phyloP scores from a whole-genome alignment of 176 grass and related monocot species.

The Carex kokanica region DNA sequence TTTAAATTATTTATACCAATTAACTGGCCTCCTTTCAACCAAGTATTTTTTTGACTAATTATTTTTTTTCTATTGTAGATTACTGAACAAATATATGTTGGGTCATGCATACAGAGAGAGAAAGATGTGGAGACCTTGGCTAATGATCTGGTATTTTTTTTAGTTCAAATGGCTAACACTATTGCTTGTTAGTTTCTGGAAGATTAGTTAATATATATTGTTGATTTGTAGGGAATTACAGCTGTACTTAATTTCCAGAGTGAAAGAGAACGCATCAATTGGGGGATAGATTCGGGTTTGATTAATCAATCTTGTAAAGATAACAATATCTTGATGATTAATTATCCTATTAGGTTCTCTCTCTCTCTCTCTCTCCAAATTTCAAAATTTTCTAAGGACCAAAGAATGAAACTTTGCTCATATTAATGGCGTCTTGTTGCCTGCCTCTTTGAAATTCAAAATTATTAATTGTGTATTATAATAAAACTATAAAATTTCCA shows the following conservation, averaged over 20 bases:
- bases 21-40: background rate
- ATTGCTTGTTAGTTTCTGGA: background rate
- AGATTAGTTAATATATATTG: slow-evolving; percentile 1
- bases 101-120: slow-evolving; percentile 93
- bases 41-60: background rate
- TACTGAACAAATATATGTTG: slow-evolving; percentile 92
- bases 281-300: slow-evolving; percentile 86
- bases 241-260: slow-evolving; percentile 95
- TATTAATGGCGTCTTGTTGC: background rate
- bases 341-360: slow-evolving; percentile 84
- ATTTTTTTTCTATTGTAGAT: slow-evolving; percentile 47
- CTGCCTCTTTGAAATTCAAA: background rate
- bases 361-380: background rate
- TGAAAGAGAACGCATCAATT: slow-evolving; percentile 82
- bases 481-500: background rate
- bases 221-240: slow-evolving; percentile 73
- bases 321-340: slow-evolving; percentile 86
- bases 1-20: background rate
- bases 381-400: background rate
- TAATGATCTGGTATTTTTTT: slow-evolving; percentile 62
- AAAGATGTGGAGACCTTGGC: slow-evolving; percentile 87
- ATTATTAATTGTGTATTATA: background rate
- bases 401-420: background rate
- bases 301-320: slow-evolving; percentile 70
- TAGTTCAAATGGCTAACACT: background rate